These are phyloP conservation scores for Castanospermum australe DNA, from an alignment of 306 rosid species.

Conservation along the genomic window DNA sequence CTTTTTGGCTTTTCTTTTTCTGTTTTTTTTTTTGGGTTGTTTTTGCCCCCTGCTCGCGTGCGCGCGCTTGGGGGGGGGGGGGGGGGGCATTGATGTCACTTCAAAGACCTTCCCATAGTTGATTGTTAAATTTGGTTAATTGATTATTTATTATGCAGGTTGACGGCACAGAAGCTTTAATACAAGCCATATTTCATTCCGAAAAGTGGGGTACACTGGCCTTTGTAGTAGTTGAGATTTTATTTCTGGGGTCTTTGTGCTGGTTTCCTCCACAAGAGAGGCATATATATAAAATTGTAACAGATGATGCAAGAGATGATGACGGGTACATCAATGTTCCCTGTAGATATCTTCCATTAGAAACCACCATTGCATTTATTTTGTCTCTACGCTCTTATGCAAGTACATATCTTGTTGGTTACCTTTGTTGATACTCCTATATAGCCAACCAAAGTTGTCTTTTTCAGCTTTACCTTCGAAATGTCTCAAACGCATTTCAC, in stretches of 20 bases:
- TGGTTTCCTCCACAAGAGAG: slow-evolving; percentile 65
- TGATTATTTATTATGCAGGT: slow-evolving; percentile 48
- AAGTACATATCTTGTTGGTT: slow-evolving; percentile 14
- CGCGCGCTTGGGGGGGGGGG: no score
- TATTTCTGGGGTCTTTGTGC: slow-evolving; percentile 61
- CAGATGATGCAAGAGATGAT: background rate
- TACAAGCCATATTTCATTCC: slow-evolving; percentile 59
- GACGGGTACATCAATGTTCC: background rate
- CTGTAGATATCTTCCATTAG: slow-evolving; percentile 26
- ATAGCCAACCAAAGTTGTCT: slow-evolving; percentile 12
- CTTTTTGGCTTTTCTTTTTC: background rate
- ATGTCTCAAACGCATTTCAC: slow-evolving; percentile 1
- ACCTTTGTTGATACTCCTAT: slow-evolving; percentile 23
- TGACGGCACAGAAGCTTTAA: slow-evolving; percentile 56
- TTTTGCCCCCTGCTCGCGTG: no score
- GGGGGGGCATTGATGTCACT: background rate
- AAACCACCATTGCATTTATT: slow-evolving; percentile 12
- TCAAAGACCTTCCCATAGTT: slow-evolving; percentile 5
- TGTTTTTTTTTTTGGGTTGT: background rate
- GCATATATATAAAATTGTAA: slow-evolving; percentile 53
- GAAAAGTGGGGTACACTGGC: slow-evolving; percentile 71
- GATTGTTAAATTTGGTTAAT: slow-evolving; percentile 21
- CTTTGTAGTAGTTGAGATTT: slow-evolving; percentile 56
- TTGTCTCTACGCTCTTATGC: background rate
- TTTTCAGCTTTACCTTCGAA: background rate